phyloP scores from a whole-genome alignment of 768 basidiomycete species.

The Tylopilus plumbeoviolaceoides region DNA sequence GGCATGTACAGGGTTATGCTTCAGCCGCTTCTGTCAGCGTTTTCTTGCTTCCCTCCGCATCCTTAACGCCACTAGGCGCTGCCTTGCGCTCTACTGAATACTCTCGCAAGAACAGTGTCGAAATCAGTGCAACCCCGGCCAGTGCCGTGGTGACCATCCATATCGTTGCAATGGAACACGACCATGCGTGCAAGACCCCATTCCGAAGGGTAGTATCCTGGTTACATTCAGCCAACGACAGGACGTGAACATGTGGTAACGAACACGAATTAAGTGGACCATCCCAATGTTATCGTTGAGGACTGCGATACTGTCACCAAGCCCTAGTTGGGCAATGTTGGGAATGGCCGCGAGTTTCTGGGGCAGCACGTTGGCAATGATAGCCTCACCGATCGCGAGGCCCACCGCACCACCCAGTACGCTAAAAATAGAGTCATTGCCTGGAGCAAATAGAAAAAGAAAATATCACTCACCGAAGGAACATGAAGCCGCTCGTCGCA shows the following conservation, averaged over 20 bases:
- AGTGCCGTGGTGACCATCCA: slow-evolving; percentile 66
- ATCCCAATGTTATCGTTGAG: slow-evolving; percentile 43
- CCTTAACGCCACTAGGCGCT: slow-evolving; percentile 17
- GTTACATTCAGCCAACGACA: neutral
- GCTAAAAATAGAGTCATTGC: slow-evolving; percentile 28
- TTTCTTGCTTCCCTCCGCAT: neutral
- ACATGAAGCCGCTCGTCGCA: slow-evolving; percentile 65
- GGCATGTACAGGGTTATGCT: neutral
- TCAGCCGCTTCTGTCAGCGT: neutral
- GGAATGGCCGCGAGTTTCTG: slow-evolving; percentile 33
- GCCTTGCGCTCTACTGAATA: slow-evolving; percentile 55
- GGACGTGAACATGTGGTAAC: neutral
- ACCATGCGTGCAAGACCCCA: slow-evolving; percentile 56
- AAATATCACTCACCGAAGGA: slow-evolving; percentile 47
- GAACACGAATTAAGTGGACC: slow-evolving; percentile 30
- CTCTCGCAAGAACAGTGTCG: slow-evolving; percentile 49
- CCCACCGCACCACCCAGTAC: slow-evolving; percentile 71
- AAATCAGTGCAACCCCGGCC: slow-evolving; percentile 47
- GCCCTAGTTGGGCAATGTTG: slow-evolving; percentile 17
- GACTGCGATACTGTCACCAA: slow-evolving; percentile 36
- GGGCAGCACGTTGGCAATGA: slow-evolving; percentile 53
- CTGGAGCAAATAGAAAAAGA: neutral
- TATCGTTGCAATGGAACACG: slow-evolving; percentile 55
- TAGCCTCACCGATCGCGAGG: slow-evolving; percentile 66
- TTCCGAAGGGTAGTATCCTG: slow-evolving; percentile 49